Base-by-base conservation (phyloP, 345 rosid species). In the Gossypium raimondii region DNA sequence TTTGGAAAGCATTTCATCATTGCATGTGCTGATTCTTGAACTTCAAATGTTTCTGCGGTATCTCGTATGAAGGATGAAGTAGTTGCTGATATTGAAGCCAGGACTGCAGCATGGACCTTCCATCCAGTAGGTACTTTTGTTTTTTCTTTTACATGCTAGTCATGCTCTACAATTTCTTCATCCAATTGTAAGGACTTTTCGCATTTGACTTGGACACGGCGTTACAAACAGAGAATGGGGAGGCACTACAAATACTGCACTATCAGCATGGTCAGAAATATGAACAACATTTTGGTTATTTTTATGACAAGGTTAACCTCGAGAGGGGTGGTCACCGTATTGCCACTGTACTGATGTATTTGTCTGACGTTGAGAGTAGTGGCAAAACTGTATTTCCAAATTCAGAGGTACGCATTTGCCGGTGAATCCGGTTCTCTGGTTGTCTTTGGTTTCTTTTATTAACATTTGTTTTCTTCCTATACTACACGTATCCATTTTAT, bases 321-420 rank as follows among this genome's bases (percentile, higher is more conserved):
- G 56, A 79, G 80, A 82, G 85, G 4, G 97, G 97, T 76, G 98
- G 99, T 66, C 97, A 93, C 67, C 88, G 98, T 62, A 72, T 91
- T 75, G 99, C 93, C 74, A 95, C 99, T 50, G 98, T 93, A 14
- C 76, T 93, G 84, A 93, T 93, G 99, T 95, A 95, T 82, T 79
- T 95, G 89, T 93, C 97, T 71, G 74, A 78, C 43, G 88, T 91
- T 72, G 79, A 76, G 76, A 87, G 77, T 81, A 98, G 99, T 18
- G 99, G 99, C 67, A 98, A 95, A 82, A 95, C 99, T 1, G 78
- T 95, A 58, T 95, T 95, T 79, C 99, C 98, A 34, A 68, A 84
- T 65, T 74, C 96, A 34, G 84, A 86, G 91, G 99, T 90, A 77
- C 41, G 66, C 3, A 16, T 25, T 73, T 60, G 24, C 24, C 48